Base-by-base conservation (phyloP, 192 early-diverging fungal species). In the Mortierella hygrophila region DNA sequence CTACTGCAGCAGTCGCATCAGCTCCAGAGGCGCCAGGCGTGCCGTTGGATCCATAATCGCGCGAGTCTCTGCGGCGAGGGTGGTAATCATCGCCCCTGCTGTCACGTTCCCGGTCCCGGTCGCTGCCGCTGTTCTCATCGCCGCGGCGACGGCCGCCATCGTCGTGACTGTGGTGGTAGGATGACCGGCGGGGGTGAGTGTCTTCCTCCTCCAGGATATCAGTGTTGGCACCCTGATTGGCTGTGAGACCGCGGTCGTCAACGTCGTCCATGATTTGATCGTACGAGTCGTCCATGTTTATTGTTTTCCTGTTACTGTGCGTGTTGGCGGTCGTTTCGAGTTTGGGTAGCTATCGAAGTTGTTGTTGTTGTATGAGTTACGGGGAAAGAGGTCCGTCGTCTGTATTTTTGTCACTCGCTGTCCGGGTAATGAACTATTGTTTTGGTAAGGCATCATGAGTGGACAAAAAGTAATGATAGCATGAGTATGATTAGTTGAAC, bases 111-210 rank as follows among this genome's bases (percentile, higher is more conserved):
- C 75, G 57, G 47, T 79, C 55, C 54, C 73, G 69, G 44, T 57
- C 75, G 42, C 69, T n/a, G 16, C 47, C 54, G 26, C 42, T 21
- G 47, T 29, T 37, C 29, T 70, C 65, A 49, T 42, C 26, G 6
- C 35, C 41, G 10, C 57, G 57, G 11, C 57, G 57, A 63, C 57
- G 55, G 10, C 32, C 65, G n/a, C 65, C 26, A 3, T 47, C 32
- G 4, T 77, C 68, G 0, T 41, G 35, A 40, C 13, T 70, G 38
- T 71, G 41, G 60, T 65, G 26, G 37, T 74, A 76, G 38, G 76
- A 79, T 9, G 82, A 78, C 15, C 82, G 73, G 52, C 82, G 82
- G 65, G 79, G 78, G 60, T 79, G 82, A 26, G 77, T 57, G 6
- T 85, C 82, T 18, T 85, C 82, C 21, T 54, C 60, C 60, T 65